Percentiles rank a stretch among this genome's conserved stretches.
phyloP scores from a whole-genome alignment of 768 basidiomycete genomes.

The Pleurotus sapidus region DNA sequence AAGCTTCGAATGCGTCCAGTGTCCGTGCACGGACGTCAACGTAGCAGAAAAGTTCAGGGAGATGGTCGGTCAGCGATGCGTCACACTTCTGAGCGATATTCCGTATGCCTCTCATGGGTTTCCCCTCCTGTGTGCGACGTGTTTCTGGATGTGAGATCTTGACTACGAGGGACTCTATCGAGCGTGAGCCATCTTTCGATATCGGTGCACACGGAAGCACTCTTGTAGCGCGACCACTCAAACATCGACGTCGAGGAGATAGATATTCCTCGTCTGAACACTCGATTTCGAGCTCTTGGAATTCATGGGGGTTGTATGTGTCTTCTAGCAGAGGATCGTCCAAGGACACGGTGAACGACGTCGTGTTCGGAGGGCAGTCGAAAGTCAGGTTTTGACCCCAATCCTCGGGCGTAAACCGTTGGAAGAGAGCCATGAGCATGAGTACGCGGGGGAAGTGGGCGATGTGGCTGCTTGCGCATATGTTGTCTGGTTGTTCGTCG shows the following conservation, averaged over 20 bases:
- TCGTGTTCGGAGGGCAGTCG: neutral
- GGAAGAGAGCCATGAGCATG: constrained; percentile 21
- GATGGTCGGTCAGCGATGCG: neutral
- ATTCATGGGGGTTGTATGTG: no score
- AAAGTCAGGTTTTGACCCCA: constrained; percentile 16
- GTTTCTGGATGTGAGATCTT: neutral
- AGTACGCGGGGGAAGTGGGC: constrained; percentile 20
- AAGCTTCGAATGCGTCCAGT: neutral
- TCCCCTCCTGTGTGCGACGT: neutral
- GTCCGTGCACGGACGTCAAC: neutral
- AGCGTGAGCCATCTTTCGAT: neutral
- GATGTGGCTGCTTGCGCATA: neutral
- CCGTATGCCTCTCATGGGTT: neutral
- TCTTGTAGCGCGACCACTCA: neutral
- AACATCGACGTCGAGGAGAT: no score
- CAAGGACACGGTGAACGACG: neutral
- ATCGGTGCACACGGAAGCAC: neutral
- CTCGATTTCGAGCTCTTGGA: no score
- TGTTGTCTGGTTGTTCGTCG: no score
- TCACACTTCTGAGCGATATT: neutral
- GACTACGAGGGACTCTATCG: neutral
- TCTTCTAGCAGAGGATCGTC: no score
- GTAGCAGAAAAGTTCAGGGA: neutral
- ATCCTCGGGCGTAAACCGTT: constrained; percentile 18
- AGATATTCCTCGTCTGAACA: no score